Evolutionary conservation across 2,329 filamentous ascomycete genomes (phyloP), one percentile per base, ranked within the genome.

Genomic region (Penicillium crustosum): DNA sequence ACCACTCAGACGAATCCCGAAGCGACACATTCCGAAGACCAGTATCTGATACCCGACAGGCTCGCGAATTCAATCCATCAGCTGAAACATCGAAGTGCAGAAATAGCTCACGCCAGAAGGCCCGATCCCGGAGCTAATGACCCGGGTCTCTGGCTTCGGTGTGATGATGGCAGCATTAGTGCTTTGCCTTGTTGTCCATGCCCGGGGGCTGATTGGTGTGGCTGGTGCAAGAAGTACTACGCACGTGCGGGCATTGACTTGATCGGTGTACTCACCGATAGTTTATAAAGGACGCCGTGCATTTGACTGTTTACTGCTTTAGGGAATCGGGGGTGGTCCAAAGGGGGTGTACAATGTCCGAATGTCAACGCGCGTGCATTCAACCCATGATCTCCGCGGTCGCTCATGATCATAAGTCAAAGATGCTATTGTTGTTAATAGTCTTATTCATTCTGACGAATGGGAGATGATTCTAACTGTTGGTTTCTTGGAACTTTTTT

Each of bases 91-190:
- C 13, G 1, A 33, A 29, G 39, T 31, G 21, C 42, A n/a, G 35
- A 48, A 41, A 57, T 57, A 47, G 49, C 29, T 38, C 43, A 57
- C 36, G 42, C 35, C 42, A 53, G 42, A 53, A 57, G 55, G 55
- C 42, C 55, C 43, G 55, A 53, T 53, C 55, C 54, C 42, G 35
- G 39, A 27, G 41, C 55, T 53, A 57, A 31, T n/a, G 42, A 57
- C 42, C 55, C 49, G 29, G 23, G 17, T 47, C 55, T 57, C 49
- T 57, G 55, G 55, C 42, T 57, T 53, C 49, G 55, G 55, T 53
- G 55, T 57, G 55, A 48, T 57, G 55, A 45, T 45, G 55, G 49
- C 47, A 57, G 55, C 55, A 57, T 42, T 57, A 57, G 55, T 53
- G 49, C 36, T 48, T 48, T 6, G 41, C 43, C 29, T 17, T 48